Evolutionary conservation across 2,329 filamentous ascomycete genomes (phyloP), one percentile per base, ranked within the genome.

Genomic region (Colletotrichum tofieldiae): DNA sequence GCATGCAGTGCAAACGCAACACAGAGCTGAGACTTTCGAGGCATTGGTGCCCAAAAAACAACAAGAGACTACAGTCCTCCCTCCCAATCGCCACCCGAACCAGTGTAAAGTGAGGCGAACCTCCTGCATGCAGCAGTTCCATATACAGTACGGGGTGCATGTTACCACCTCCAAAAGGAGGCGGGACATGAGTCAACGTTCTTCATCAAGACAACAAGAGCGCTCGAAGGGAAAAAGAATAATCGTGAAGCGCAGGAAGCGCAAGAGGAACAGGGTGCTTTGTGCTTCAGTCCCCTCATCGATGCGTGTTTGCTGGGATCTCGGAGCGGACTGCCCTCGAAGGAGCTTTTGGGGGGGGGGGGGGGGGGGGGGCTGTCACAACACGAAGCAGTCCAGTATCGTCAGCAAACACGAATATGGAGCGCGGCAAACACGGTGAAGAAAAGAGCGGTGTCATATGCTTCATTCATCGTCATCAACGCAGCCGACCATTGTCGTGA

Each of bases 1-100:
- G 8, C 11, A 41, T 59, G 63, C 41, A 55, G 43, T 26, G 56
- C 20, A 55, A 43, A 62, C 43, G 32, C 43, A 49, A 35, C 59
- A 23, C 41, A 41, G 59, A 49, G 29, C 29, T 45, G 58, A 69
- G 12, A 39, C 49, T 49, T 39, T 43, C 29, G 29, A 72, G 61
- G 68, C 65, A 62, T 72, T 72, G 69, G 62, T 73, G 72, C 72
- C 72, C 68, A 72, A 73, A 54, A 73, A 54, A 32, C 23, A 35
- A 55, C 14, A 12, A 37, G 20, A 16, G 23, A 20, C 35, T 37
- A 32, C 23, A 14, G 59, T n/a, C 29, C 16, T 45, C 14, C 29
- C n/a, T n/a, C 39, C n/a, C 51, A 43, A 65, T 65, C 23, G 12
- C 41, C 61, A 58, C 52, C 37, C 37, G 37, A 32, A 71, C 39